These are phyloP conservation scores for Rhizopus microsporus DNA, from an alignment of 371 early-diverging fungal genomes.

Conservation along the genomic window DNA sequence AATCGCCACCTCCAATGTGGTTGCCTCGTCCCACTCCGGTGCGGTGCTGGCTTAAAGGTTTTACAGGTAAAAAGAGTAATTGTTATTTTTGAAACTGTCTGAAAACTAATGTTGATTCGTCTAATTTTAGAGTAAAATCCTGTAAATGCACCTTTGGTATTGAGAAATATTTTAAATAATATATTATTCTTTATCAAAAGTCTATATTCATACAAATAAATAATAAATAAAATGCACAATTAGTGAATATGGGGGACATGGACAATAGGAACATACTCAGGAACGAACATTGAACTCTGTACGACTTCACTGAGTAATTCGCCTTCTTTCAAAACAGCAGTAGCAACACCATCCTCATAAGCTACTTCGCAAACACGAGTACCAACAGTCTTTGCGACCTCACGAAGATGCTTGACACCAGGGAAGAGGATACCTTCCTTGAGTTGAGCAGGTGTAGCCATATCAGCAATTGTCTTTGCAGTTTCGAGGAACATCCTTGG, in stretches of 20 bases:
- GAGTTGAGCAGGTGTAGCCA: constrained; percentile 59
- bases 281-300: constrained; percentile 53
- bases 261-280: constrained; percentile 64
- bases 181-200: too few species aligned
- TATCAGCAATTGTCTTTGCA: constrained; percentile 59
- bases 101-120: too few species aligned
- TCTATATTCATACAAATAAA: too few species aligned
- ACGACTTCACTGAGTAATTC: constrained; percentile 52
- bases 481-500: constrained; percentile 65
- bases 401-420: constrained; percentile 53
- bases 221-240: not conserved
- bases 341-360: constrained; percentile 56
- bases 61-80: too few species aligned
- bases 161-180: too few species aligned
- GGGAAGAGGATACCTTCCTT: constrained; percentile 64
- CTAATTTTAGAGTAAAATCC: too few species aligned
- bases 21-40: too few species aligned
- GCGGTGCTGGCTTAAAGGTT: too few species aligned
- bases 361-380: constrained; percentile 65
- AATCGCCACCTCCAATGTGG: too few species aligned
- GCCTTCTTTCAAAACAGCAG: constrained; percentile 46
- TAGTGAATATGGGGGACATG: constrained; percentile 24
- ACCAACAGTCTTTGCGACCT: constrained; percentile 57
- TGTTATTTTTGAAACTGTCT: too few species aligned
- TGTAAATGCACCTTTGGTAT: too few species aligned